These are phyloP conservation scores for Penicillium sumatraense DNA, from an alignment of 2,329 filamentous ascomycete species.

Conservation along the genomic window DNA sequence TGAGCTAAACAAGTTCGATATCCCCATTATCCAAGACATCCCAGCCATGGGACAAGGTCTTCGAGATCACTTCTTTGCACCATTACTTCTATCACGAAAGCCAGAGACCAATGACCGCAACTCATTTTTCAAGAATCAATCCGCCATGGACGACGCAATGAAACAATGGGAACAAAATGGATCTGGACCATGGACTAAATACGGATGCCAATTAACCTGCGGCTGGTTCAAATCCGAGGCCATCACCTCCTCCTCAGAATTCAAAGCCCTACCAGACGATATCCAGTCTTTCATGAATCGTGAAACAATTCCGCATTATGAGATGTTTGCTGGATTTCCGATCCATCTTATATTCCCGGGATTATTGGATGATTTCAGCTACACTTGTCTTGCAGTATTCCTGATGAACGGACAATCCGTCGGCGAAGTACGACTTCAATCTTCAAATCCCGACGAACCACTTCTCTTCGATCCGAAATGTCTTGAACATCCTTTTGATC, in stretches of 20 bases:
- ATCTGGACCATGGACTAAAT: conserved; percentile 40
- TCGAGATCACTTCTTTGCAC: conserved; percentile 5
- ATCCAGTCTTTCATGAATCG: conserved; percentile 52
- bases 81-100: conserved; percentile 43
- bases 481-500: conserved; percentile 60
- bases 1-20: conserved; percentile 47
- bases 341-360: conserved; percentile 48
- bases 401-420: conserved; percentile 59
- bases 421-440: conserved; percentile 59
- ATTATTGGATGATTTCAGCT: conserved; percentile 45
- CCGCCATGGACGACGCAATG: conserved; percentile 51
- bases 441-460: conserved; percentile 55
- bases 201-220: conserved; percentile 33
- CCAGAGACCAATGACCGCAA: conserved; percentile 50
- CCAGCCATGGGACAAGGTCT: conserved; percentile 31
- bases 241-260: conserved; percentile 52
- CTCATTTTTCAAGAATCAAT: conserved; percentile 51
- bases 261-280: conserved; percentile 51
- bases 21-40: conserved; percentile 29
- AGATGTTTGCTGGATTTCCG: conserved; percentile 56
- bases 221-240: conserved; percentile 50
- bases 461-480: conserved; percentile 60
- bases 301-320: conserved; percentile 62
- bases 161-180: conserved; percentile 54
- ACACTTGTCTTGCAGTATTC: conserved; percentile 52